Percentiles rank a stretch among this genome's conserved stretches.
These are phyloP conservation scores for Candida broadrunensis DNA, from an alignment of 805 yeast genomes.

Conservation along the genomic window DNA sequence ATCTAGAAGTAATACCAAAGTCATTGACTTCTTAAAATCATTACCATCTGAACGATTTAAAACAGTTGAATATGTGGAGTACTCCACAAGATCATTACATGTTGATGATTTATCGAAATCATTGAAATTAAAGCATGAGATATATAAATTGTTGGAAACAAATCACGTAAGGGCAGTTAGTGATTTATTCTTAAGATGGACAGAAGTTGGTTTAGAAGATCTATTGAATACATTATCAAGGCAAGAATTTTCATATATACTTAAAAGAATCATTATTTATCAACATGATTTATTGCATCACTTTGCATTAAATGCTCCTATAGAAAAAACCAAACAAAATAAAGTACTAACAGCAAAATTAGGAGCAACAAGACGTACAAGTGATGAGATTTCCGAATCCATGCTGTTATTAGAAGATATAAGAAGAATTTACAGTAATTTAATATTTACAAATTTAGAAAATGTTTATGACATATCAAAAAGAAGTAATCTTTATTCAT, in stretches of 20 bases:
- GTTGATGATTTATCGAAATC: background rate
- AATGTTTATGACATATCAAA: conserved; percentile 17
- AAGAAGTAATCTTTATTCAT: conserved; percentile 13
- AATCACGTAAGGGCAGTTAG: background rate
- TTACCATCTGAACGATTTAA: background rate
- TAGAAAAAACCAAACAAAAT: background rate
- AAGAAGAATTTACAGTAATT: conserved; percentile 21
- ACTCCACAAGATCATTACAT: background rate
- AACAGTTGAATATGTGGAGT: background rate
- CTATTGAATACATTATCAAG: conserved; percentile 9
- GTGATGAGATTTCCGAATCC: background rate
- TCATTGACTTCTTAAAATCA: background rate
- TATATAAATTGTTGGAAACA: background rate
- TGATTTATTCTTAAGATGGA: background rate
- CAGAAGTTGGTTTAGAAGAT: background rate
- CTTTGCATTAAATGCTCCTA: conserved; percentile 4
- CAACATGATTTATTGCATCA: conserved; percentile 14
- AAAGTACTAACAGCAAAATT: background rate
- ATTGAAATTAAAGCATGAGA: background rate
- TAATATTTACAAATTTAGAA: conserved; percentile 14
- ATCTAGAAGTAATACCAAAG: background rate
- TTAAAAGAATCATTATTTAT: conserved; percentile 14
- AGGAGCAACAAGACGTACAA: background rate
- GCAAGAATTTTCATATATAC: conserved; percentile 17
- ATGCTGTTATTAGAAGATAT: conserved; percentile 5